Evolutionary conservation across 2,329 filamentous ascomycete species (phyloP).

Genomic region (Fusarium solani-melongenae): DNA sequence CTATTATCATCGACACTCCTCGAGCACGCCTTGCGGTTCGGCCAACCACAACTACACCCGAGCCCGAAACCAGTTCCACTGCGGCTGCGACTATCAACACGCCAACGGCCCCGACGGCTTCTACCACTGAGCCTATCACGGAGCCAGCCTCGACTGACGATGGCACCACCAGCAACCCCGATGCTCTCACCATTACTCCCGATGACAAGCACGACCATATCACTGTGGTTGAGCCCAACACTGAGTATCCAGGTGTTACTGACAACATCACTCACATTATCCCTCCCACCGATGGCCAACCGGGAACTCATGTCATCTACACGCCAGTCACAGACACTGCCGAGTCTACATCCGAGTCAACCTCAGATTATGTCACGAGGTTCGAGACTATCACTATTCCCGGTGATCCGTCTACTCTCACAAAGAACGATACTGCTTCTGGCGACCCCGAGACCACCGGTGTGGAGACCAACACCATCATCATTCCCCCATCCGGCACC

Average conservation of each 20-base stretch:
- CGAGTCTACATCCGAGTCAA: not conserved
- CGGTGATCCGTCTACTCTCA: conserved; percentile 26
- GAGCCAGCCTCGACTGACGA: not conserved
- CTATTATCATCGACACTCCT: conserved; percentile 24
- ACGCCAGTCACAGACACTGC: conserved; percentile 13
- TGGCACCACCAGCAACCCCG: conserved; percentile 8
- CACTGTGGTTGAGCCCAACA: conserved; percentile 28
- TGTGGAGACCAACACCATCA: conserved; percentile 28
- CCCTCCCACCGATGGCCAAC: conserved; percentile 14
- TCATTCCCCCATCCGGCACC: conserved; percentile 33
- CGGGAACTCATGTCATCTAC: conserved; percentile 27
- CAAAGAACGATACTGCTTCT: not conserved
- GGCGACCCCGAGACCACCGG: conserved; percentile 18
- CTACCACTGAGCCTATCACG: not conserved
- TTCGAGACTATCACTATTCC: conserved; percentile 30
- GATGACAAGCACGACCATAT: conserved; percentile 25
- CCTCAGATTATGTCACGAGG: conserved; percentile 20
- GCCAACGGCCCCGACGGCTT: not conserved
- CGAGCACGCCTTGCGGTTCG: not conserved
- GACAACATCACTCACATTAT: conserved; percentile 29
- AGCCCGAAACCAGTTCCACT: not conserved
- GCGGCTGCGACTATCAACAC: not conserved
- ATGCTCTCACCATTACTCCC: conserved; percentile 23
- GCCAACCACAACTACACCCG: not conserved
- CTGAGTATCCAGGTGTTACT: conserved; percentile 21